phyloP scores from a whole-genome alignment of 1,284 basidiomycete genomes.

The Ustanciosporium gigantosporum region DNA sequence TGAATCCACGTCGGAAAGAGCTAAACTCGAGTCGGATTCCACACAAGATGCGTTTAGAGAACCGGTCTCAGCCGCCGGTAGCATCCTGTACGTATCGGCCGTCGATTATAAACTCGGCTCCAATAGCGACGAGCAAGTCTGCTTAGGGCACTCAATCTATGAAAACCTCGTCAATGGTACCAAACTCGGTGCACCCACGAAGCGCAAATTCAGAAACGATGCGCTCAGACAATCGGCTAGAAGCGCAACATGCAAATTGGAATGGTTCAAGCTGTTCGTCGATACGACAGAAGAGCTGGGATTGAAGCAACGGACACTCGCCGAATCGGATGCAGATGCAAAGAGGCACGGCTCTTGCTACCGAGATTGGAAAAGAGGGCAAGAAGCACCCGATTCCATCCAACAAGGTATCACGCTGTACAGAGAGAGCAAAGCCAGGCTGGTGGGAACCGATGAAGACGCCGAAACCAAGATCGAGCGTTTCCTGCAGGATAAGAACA shows the following conservation, averaged over 20 bases:
- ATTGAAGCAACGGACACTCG: not conserved
- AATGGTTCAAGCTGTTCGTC: slow-evolving; percentile 5
- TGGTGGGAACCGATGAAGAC: slow-evolving; percentile 9
- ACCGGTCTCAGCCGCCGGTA: too few species aligned
- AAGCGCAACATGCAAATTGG: slow-evolving; percentile 17
- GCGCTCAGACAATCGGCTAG: slow-evolving; percentile 15
- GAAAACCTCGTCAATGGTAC: slow-evolving; percentile 19
- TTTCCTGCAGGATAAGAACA: slow-evolving; percentile 9
- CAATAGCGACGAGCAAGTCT: too few species aligned
- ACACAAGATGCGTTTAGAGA: too few species aligned
- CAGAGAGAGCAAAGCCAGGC: slow-evolving; percentile 5
- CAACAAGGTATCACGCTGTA: slow-evolving; percentile 5
- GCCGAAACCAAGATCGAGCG: slow-evolving; percentile 1
- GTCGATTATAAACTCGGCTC: too few species aligned
- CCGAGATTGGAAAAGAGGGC: too few species aligned
- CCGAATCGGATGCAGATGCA: slow-evolving; percentile 1
- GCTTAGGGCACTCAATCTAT: too few species aligned
- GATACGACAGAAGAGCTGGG: not conserved
- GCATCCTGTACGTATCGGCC: too few species aligned
- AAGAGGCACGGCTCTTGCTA: too few species aligned
- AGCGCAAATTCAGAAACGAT: slow-evolving; percentile 2
- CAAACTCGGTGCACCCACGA: slow-evolving; percentile 22
- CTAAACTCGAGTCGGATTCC: too few species aligned
- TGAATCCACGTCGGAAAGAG: too few species aligned
- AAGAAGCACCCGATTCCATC: too few species aligned